A percentile compares a stretch with the other conserved stretches of the same genome.
These are phyloP conservation scores for Staphylotrichum longicolle DNA, from an alignment of 495 filamentous ascomycete species.

Conservation along the genomic window DNA sequence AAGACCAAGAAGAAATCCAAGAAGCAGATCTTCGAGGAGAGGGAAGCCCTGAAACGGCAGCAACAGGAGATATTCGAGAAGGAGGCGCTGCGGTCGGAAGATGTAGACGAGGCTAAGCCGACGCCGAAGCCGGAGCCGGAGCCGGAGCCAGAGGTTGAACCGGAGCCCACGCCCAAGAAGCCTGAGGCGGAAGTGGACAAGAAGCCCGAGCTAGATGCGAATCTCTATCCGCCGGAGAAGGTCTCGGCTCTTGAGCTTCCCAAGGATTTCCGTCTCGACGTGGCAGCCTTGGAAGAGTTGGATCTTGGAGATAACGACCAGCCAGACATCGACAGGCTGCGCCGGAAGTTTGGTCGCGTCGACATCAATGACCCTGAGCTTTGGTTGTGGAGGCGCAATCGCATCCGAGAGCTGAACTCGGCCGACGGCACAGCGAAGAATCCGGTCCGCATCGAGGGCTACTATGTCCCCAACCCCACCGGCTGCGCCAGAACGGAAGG, in stretches of 20 bases:
- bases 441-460: constrained; percentile 67
- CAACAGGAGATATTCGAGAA: constrained; percentile 44
- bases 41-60: constrained; percentile 57
- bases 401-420: constrained; percentile 79
- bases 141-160: background rate
- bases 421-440: constrained; percentile 41
- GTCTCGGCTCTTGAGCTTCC: constrained; percentile 33
- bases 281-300: constrained; percentile 31
- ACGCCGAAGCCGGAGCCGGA: constrained; percentile 15
- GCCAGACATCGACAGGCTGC: constrained; percentile 74
- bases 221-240: constrained; percentile 36
- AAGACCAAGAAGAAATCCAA: constrained; percentile 68
- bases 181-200: constrained; percentile 22
- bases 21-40: constrained; percentile 69
- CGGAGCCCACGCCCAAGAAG: constrained; percentile 20
- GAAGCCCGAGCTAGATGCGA: constrained; percentile 37
- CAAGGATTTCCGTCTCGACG: constrained; percentile 36
- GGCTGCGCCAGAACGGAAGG: constrained; percentile 91
- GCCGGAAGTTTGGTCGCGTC: constrained; percentile 64
- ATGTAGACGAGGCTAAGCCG: constrained; percentile 33
- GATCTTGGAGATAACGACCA: constrained; percentile 71
- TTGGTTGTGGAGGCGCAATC: constrained; percentile 90
- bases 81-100: constrained; percentile 34
- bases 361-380: constrained; percentile 63
- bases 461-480: constrained; percentile 81